A percentile compares a stretch with the other conserved stretches of the same genome.
These are phyloP conservation scores for Calocybe gambosa DNA, from an alignment of 1,284 basidiomycete genomes.

Conservation along the genomic window DNA sequence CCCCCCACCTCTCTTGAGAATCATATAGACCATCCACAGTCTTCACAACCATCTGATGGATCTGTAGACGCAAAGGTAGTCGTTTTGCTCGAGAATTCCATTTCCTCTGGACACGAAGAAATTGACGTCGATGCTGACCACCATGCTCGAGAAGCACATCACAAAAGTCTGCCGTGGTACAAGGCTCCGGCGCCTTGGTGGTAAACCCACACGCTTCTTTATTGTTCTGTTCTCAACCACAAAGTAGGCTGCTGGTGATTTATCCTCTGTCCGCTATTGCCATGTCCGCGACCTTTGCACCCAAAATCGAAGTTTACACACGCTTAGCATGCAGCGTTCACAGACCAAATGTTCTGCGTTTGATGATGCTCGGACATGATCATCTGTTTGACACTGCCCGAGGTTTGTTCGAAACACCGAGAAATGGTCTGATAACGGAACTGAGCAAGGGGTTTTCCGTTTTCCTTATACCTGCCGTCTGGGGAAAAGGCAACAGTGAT, in stretches of 20 bases:
- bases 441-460: background rate
- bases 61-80: slow-evolving; percentile 38
- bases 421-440: background rate
- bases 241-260: slow-evolving; percentile 48
- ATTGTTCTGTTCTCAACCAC: slow-evolving; percentile 1
- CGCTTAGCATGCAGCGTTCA: slow-evolving; percentile 47
- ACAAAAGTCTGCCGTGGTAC: slow-evolving; percentile 54
- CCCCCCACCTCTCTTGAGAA: too few relatives aligned
- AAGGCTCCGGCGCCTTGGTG: slow-evolving; percentile 63
- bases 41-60: slow-evolving; percentile 34
- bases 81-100: slow-evolving; percentile 43
- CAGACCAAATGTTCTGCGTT: slow-evolving; percentile 42
- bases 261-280: slow-evolving; percentile 50
- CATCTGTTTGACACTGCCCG: background rate
- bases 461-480: background rate
- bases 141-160: slow-evolving; percentile 4
- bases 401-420: background rate
- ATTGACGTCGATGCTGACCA: slow-evolving; percentile 14
- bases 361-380: slow-evolving; percentile 13
- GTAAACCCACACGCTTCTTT: slow-evolving; percentile 31
- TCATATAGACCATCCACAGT: background rate
- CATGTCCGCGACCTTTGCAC: slow-evolving; percentile 50
- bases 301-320: slow-evolving; percentile 61
- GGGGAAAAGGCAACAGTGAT: too few relatives aligned
- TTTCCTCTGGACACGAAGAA: slow-evolving; percentile 31